These are phyloP conservation scores for Trichoderma asperellum DNA, from an alignment of 2,329 filamentous ascomycete species.

Conservation along the genomic window DNA sequence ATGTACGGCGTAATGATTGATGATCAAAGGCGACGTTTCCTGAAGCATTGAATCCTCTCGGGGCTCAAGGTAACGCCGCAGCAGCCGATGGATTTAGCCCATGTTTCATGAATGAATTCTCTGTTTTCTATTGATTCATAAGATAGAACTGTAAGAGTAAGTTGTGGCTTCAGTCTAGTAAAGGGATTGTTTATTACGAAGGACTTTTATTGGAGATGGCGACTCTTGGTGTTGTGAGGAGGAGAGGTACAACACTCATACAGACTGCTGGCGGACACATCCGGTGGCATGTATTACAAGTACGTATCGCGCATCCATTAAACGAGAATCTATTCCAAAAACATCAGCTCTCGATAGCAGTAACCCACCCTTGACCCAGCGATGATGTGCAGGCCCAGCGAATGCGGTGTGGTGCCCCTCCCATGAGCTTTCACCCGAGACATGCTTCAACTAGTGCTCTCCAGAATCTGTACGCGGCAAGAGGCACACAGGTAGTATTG, in stretches of 20 bases:
- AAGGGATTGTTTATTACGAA: neutral
- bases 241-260: neutral
- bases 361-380: constrained; percentile 30
- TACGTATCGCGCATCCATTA: constrained; percentile 8
- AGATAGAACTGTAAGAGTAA: neutral
- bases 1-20: constrained; percentile 8
- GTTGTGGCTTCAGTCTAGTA: neutral
- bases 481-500: neutral
- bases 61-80: constrained; percentile 11
- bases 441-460: constrained; percentile 26
- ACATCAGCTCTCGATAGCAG: constrained; percentile 12
- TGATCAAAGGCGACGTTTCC: constrained; percentile 10
- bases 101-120: neutral
- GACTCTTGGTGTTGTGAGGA: neutral
- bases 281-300: neutral
- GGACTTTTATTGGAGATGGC: neutral
- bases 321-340: constrained; percentile 18
- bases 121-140: neutral
- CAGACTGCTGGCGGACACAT: constrained; percentile 4
- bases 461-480: constrained; percentile 3
- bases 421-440: constrained; percentile 28
- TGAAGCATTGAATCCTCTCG: constrained; percentile 5
- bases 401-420: constrained; percentile 36
- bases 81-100: neutral
- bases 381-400: constrained; percentile 38